phyloP scores from a whole-genome alignment of 176 grass and related monocot genomes.

The Elaeis guineensis region DNA sequence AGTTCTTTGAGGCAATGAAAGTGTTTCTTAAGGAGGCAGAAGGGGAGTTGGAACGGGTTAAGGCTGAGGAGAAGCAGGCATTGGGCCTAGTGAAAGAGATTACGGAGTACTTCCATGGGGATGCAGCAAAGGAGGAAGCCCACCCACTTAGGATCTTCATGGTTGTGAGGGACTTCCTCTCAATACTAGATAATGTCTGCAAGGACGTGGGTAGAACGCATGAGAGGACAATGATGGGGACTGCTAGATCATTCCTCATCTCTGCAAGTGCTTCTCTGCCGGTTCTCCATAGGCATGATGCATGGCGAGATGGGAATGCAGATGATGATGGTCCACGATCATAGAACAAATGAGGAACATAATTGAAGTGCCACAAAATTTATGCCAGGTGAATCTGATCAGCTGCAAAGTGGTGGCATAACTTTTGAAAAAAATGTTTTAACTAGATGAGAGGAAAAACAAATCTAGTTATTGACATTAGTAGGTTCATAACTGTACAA shows the following conservation, averaged over 20 bases:
- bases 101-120: constrained; percentile 59
- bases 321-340: constrained; percentile 52
- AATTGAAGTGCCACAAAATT: too few relatives aligned
- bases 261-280: constrained; percentile 30
- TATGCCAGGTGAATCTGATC: too few relatives aligned
- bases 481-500: too few relatives aligned
- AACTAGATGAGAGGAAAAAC: too few relatives aligned
- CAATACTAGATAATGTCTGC: constrained; percentile 51
- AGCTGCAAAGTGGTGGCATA: too few relatives aligned
- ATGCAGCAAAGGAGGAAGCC: constrained; percentile 36
- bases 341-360: background rate
- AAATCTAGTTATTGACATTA: too few relatives aligned
- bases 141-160: constrained; percentile 57
- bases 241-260: constrained; percentile 41
- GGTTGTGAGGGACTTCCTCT: constrained; percentile 60
- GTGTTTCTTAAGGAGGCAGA: constrained; percentile 34
- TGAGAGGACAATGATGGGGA: constrained; percentile 56
- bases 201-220: constrained; percentile 54
- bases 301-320: constrained; percentile 16
- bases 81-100: constrained; percentile 46
- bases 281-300: constrained; percentile 4
- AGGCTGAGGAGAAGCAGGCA: constrained; percentile 22
- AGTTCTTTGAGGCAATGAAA: constrained; percentile 42
- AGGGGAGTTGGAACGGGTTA: constrained; percentile 30
- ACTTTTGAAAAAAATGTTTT: too few relatives aligned